These are phyloP conservation scores for Allium cepa DNA, from an alignment of 106 monocot genomes.

Conservation along the genomic window DNA sequence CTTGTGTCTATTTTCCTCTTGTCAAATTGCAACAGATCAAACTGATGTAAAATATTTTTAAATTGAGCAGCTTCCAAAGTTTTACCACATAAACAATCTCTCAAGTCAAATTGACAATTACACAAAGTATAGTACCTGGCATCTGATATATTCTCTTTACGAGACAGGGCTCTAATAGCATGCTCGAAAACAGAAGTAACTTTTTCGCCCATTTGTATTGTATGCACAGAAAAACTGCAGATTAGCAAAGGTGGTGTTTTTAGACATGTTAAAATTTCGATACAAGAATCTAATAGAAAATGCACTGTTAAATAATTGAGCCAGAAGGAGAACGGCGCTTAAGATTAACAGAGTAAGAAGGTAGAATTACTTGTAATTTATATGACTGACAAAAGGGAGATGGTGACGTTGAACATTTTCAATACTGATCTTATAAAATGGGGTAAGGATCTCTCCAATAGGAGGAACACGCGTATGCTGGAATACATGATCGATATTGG, in stretches of 20 bases:
- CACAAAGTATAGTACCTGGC: constrained; percentile 44
- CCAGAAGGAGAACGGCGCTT: not conserved
- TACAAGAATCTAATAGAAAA: too few relatives aligned
- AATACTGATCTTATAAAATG: constrained; percentile 76
- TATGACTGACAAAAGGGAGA: constrained; percentile 86
- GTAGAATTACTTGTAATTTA: constrained; percentile 74
- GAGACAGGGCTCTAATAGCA: constrained; percentile 76
- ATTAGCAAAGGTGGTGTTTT: too few relatives aligned
- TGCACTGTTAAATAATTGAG: not conserved
- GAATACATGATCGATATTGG: constrained; percentile 92
- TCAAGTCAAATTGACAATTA: too few relatives aligned
- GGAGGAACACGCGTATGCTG: constrained; percentile 85
- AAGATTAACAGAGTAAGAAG: not conserved
- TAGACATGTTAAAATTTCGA: too few relatives aligned
- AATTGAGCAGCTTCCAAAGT: too few relatives aligned
- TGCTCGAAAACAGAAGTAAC: constrained; percentile 82
- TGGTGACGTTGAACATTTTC: constrained; percentile 64
- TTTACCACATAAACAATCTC: too few relatives aligned
- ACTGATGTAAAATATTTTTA: too few relatives aligned
- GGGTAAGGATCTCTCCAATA: constrained; percentile 80
- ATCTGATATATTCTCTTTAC: constrained; percentile 53
- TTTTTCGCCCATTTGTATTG: constrained; percentile 81
- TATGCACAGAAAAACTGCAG: constrained; percentile 96
- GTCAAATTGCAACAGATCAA: too few relatives aligned
- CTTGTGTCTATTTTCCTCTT: too few relatives aligned